Evolutionary conservation across 306 rosid genomes (phyloP).

Genomic region (Cajanus cajan): DNA sequence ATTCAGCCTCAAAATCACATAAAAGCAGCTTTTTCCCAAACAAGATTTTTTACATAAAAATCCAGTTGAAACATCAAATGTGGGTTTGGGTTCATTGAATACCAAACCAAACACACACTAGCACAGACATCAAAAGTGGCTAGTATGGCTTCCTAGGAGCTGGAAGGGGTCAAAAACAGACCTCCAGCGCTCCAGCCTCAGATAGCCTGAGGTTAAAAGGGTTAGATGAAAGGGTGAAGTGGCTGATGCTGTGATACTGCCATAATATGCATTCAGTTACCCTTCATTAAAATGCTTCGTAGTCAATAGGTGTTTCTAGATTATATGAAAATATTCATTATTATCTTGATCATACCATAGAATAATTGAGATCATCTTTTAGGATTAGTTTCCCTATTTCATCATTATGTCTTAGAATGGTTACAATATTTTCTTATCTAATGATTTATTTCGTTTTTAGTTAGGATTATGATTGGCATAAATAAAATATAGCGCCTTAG

Average conservation of each 20-base stretch:
- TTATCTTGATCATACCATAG: not conserved
- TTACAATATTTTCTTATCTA: not conserved
- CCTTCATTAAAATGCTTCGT: not conserved
- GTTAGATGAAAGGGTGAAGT: not conserved
- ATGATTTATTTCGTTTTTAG: not conserved
- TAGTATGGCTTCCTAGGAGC: not conserved
- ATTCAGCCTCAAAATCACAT: not conserved
- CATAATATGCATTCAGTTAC: not conserved
- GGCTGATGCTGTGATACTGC: not conserved
- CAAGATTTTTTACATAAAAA: not conserved
- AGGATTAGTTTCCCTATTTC: not conserved
- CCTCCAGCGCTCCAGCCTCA: not conserved
- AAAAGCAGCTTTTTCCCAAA: not conserved
- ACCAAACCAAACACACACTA: not conserved
- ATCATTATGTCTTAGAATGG: not conserved
- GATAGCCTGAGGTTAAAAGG: not conserved
- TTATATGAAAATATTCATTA: not conserved
- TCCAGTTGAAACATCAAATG: not conserved
- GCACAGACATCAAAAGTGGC: not conserved
- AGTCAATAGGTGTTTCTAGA: not conserved
- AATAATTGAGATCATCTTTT: not conserved
- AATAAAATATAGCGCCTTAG: not conserved
- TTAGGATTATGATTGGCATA: not conserved
- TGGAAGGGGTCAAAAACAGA: not conserved
- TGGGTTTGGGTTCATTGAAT: not conserved